Evolutionary conservation across 2,329 filamentous ascomycete genomes (phyloP), one percentile per base, ranked within the genome.

Genomic region (Dactylonectria estremocensis): DNA sequence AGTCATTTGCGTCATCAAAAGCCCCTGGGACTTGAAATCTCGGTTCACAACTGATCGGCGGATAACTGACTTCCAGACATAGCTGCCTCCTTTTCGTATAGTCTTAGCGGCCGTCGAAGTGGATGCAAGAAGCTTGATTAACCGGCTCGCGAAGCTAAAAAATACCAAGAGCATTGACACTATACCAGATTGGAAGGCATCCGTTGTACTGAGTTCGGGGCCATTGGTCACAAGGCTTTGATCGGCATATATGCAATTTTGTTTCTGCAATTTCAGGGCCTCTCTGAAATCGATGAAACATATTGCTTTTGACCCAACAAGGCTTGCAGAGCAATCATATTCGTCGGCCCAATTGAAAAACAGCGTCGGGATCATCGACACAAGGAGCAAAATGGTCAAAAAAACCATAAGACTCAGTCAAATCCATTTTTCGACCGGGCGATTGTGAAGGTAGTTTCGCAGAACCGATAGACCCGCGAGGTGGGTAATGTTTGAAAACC

Each of bases 401-500:
- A 33, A 2, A 2, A 49, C 11, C 55, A 66, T 66, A 14, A 61
- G 43, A 31, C 3, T 11, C 2, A 66, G 43, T 1, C 67, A 49
- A 13, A 40, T 48, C 33, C 43, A 59, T 37, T 62, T 55, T 7
- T 59, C 63, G 13, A 18, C 18, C 11, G 56, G 64, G 6, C 16
- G 50, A 13, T 8, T 13, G 18, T 43, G 16, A 2, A 66, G 55
- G 22, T 63, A 66, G 5, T 35, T 45, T 1, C 67, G 54, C 3
- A 69, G 59, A 10, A 43, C 33, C 1, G 55, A 57, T 0, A 69
- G 55, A 5, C 63, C 63, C 14, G 54, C 59, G 1, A 69, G 16
- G 28, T 67, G 67, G 2, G 67, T 63, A 2, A 63, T 5, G 14
- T 59, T 66, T 1, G 63, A 66, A 13, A 69, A 66, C 67, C 67